These are phyloP conservation scores for Diplosphaera chodatii DNA, from an alignment of 139 green algal genomes.

Conservation along the genomic window DNA sequence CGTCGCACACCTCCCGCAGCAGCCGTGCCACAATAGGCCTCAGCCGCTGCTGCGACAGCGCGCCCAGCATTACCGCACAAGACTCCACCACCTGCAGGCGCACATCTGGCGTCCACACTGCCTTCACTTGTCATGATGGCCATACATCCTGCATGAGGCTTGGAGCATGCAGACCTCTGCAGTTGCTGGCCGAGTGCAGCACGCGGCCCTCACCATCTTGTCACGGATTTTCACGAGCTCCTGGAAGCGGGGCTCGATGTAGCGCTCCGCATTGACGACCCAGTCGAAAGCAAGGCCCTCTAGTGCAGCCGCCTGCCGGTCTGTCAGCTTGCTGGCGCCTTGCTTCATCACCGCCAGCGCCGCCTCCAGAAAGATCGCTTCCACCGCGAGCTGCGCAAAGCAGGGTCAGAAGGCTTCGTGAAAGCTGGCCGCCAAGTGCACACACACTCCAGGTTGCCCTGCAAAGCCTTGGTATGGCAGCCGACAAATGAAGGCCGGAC, in stretches of 20 bases:
- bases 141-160: no score
- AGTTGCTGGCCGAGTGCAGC: neutral
- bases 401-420: neutral
- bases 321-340: slow-evolving; percentile 17
- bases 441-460: neutral
- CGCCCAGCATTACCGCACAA: neutral
- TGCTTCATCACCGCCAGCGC: slow-evolving; percentile 37
- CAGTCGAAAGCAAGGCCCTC: slow-evolving; percentile 54
- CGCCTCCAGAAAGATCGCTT: slow-evolving; percentile 64
- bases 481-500: no score
- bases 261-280: slow-evolving; percentile 46
- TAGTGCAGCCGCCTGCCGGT: slow-evolving; percentile 23
- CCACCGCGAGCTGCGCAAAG: slow-evolving; percentile 40
- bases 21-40: slow-evolving; percentile 9
- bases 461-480: no score
- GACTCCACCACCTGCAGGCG: neutral
- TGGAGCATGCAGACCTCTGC: neutral
- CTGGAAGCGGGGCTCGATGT: slow-evolving; percentile 24
- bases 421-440: neutral
- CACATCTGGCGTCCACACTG: no score
- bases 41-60: slow-evolving; percentile 5
- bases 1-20: slow-evolving; percentile 1
- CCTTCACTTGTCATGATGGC: no score
- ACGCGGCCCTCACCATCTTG: slow-evolving; percentile 5
- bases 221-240: slow-evolving; percentile 22